phyloP scores from a whole-genome alignment of 345 rosid genomes.

The Lenwebbia sp. region DNA sequence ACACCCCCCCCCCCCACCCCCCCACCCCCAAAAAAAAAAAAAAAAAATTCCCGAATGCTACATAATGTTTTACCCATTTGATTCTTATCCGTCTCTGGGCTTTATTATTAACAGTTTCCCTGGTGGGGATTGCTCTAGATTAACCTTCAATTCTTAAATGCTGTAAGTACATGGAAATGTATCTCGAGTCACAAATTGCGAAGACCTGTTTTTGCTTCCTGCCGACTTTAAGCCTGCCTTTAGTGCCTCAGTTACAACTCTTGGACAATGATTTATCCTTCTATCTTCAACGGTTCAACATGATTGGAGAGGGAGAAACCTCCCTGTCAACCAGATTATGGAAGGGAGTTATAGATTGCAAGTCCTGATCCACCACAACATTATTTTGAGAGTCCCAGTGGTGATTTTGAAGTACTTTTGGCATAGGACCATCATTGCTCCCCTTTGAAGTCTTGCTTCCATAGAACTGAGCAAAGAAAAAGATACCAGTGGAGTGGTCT shows the following conservation, averaged over 20 bases:
- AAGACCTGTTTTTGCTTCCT: background rate
- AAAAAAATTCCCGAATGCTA: background rate
- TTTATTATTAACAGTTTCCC: background rate
- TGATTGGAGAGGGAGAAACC: background rate
- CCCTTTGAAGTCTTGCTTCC: background rate
- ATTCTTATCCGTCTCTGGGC: background rate
- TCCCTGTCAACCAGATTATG: background rate
- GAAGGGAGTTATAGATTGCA: background rate
- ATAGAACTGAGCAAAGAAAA: background rate
- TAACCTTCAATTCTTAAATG: background rate
- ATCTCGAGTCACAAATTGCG: background rate
- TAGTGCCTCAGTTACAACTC: background rate
- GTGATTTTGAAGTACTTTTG: background rate
- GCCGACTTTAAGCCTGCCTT: background rate
- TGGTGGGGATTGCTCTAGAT: background rate
- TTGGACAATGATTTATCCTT: background rate
- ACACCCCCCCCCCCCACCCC: background rate
- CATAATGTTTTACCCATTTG: background rate
- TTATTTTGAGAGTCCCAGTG: background rate
- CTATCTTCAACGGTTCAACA: background rate
- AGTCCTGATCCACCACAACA: background rate
- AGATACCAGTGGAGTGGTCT: background rate
- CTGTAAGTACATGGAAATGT: background rate
- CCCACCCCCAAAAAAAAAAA: too few relatives aligned
- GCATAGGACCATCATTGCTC: background rate